These are phyloP conservation scores for Allium fistulosum DNA, from an alignment of 106 monocot species.

Conservation along the genomic window DNA sequence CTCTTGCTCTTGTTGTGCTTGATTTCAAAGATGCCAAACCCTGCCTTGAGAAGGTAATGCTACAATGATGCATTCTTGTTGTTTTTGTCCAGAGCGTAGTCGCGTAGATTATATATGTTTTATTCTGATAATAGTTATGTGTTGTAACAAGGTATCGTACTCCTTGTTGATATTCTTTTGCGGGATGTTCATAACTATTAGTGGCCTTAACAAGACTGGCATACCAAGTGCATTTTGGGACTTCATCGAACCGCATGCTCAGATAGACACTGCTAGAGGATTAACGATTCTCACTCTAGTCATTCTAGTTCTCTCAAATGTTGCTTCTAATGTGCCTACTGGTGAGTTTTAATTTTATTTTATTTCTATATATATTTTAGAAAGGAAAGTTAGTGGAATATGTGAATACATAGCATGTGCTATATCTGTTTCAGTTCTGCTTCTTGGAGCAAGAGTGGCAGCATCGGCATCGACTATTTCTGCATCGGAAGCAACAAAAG, in stretches of 20 bases:
- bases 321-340: constrained; percentile 90
- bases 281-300: constrained; percentile 49
- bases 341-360: constrained; percentile 26
- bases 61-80: background rate
- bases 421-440: constrained; percentile 30
- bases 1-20: constrained; percentile 77
- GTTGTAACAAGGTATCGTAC: constrained; percentile 54
- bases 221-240: constrained; percentile 78
- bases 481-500: constrained; percentile 34
- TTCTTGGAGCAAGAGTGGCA: constrained; percentile 67
- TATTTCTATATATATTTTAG: background rate
- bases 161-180: constrained; percentile 82
- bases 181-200: constrained; percentile 90
- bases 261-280: constrained; percentile 38
- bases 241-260: constrained; percentile 62
- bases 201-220: constrained; percentile 79
- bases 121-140: background rate
- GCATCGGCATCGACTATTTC: constrained; percentile 54
- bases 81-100: background rate
- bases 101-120: background rate
- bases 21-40: constrained; percentile 87
- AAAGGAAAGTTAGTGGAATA: background rate
- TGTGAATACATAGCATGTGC: background rate
- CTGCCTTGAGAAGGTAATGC: constrained; percentile 71
- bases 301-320: constrained; percentile 74